These are phyloP conservation scores for Metschnikowia dekortorum DNA, from an alignment of 805 yeast species.

Conservation along the genomic window DNA sequence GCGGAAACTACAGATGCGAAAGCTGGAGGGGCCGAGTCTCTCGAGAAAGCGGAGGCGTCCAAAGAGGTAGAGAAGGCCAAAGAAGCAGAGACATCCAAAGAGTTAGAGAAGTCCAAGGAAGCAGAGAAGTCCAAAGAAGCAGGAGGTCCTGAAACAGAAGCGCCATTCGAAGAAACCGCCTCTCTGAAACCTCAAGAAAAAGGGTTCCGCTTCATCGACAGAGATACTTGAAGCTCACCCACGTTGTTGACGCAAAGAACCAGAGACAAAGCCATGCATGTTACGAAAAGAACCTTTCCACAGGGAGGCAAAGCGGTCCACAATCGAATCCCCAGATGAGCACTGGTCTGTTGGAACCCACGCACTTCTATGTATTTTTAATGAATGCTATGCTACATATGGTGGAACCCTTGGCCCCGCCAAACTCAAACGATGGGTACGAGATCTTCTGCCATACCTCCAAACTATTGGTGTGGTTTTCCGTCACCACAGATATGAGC, in stretches of 20 bases:
- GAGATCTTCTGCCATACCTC: slow-evolving; percentile 60
- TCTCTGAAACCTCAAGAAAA: background rate
- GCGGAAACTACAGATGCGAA: background rate
- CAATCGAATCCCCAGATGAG: background rate
- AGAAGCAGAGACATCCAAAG: background rate
- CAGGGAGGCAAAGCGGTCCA: background rate
- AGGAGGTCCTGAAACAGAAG: background rate
- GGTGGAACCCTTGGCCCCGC: slow-evolving; percentile 84
- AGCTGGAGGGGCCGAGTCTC: background rate
- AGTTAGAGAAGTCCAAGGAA: background rate
- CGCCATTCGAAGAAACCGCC: background rate
- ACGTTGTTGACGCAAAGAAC: background rate
- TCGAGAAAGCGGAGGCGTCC: background rate
- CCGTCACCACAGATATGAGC: slow-evolving; percentile 50
- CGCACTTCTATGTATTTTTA: slow-evolving; percentile 17
- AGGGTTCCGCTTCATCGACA: slow-evolving; percentile 7
- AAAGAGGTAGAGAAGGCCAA: background rate
- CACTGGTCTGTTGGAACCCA: background rate
- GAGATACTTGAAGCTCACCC: background rate
- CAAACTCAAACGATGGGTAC: slow-evolving; percentile 83
- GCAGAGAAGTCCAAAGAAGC: background rate
- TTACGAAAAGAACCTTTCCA: background rate
- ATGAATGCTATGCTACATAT: slow-evolving; percentile 83
- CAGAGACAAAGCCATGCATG: background rate
- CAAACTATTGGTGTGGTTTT: slow-evolving; percentile 39